phyloP scores from a whole-genome alignment of 495 filamentous ascomycete genomes.

The Aspergillus affinis region DNA sequence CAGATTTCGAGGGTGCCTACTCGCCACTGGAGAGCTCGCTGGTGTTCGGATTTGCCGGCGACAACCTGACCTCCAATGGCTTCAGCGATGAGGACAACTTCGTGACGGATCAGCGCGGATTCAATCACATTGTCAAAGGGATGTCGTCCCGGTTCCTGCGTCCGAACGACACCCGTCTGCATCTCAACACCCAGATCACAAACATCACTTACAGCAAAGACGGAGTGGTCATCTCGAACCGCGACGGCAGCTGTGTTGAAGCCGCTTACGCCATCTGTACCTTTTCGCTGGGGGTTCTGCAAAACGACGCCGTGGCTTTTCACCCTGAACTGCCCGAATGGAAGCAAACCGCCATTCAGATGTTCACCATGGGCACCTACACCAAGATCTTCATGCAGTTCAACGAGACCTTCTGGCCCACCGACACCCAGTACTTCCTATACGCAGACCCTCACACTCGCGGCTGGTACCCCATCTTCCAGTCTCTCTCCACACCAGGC shows the following conservation, averaged over 20 bases:
- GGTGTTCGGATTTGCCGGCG: constrained; percentile 37
- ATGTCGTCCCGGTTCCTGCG: constrained; percentile 61
- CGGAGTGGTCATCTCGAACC: constrained; percentile 57
- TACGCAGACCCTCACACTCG: constrained; percentile 63
- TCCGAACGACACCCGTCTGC: constrained; percentile 55
- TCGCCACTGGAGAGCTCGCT: constrained; percentile 43
- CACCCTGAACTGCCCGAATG: constrained; percentile 60
- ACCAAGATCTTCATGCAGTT: constrained; percentile 80
- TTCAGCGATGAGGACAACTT: constrained; percentile 62
- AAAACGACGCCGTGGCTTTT: constrained; percentile 62
- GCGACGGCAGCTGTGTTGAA: constrained; percentile 57
- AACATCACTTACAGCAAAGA: constrained; percentile 54
- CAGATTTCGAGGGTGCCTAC: constrained; percentile 55
- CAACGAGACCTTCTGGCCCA: constrained; percentile 68
- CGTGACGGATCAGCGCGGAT: constrained; percentile 65
- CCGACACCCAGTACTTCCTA: constrained; percentile 65
- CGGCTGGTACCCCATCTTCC: constrained; percentile 71
- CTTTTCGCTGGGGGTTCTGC: constrained; percentile 68
- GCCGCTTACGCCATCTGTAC: constrained; percentile 60
- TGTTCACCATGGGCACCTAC: constrained; percentile 73
- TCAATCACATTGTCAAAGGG: constrained; percentile 56
- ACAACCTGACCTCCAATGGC: constrained; percentile 45
- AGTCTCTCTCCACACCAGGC: constrained; percentile 58
- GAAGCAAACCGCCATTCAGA: constrained; percentile 65
- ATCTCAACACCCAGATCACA: constrained; percentile 60